Evolutionary conservation across 441 rosid species (phyloP), one percentile per base, ranked within the genome.

Genomic region (Breynia disticha): DNA sequence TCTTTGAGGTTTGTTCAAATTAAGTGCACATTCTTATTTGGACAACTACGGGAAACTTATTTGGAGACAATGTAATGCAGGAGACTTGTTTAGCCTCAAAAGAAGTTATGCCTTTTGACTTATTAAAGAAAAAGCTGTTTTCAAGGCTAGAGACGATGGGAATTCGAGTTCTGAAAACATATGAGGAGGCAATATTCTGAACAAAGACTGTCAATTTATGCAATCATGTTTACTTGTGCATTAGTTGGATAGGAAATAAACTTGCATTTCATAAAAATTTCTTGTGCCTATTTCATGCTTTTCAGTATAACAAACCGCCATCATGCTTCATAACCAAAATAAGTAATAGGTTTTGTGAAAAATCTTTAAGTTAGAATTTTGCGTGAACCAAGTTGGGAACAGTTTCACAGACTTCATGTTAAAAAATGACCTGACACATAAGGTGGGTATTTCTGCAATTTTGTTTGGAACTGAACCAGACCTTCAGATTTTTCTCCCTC

Each of bases 41-140:
- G 53, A 19, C 46, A 16, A 32, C 59, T 19, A 48, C 42, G 24
- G 62, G 61, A 52, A 57, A 59, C 61, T 56, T 57, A 60, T 45
- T 61, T 37, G 53, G 57, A 49, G 67, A 58, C 51, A 51, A 45
- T 56, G 18, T 46, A n/a, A 19, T 71, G 67, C 84, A 86, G 97
- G 98, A 91, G 79, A 88, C 97, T 41, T 91, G 98, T 69, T 72
- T 86, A 75, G 98, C 98, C 53, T 86, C 98, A 20, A 88, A 86
- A 79, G 86, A 82, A 67, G 95, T 79, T 13, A 77, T 87, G 86
- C 94, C 91, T 48, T 82, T 91, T 60, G 94, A 87, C 60, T 63
- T 86, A 63, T 67, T 91, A 28, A 91, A 86, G 72, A 76, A 60
- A 71, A 87, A 81, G 71, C 94, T 91, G 64, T 52, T 74, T 84